A percentile compares a stretch with the other conserved stretches of the same genome.
Conservation (phyloP, 305 asterid species). For the Fraxinus velutina region DNA sequence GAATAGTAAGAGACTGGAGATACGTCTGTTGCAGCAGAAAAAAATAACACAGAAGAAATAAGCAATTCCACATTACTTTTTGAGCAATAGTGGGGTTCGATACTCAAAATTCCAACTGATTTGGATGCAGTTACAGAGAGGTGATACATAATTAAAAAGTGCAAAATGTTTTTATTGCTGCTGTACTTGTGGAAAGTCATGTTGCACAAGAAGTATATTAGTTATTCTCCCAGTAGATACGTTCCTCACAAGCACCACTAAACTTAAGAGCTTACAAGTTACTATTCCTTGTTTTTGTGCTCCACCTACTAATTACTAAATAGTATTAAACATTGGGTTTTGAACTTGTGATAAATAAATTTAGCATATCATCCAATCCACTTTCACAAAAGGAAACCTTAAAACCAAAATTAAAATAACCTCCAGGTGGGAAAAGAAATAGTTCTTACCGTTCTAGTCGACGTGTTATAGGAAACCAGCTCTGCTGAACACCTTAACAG, state of each 20-base stretch:
- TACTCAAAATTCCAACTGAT: constrained; percentile 4
- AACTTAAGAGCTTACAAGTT: neutral
- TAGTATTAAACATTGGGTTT: neutral
- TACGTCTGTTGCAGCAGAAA: constrained; percentile 67
- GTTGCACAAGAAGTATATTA: neutral
- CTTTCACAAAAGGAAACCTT: neutral
- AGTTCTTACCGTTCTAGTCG: neutral
- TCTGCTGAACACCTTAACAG: neutral
- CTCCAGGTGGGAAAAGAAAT: neutral
- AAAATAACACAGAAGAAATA: constrained; percentile 12
- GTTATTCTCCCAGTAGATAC: neutral
- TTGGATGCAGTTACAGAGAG: neutral
- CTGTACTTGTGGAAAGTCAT: neutral
- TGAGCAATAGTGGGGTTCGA: neutral
- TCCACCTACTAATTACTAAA: neutral
- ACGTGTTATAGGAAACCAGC: neutral
- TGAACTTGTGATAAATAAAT: neutral
- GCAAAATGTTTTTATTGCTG: neutral
- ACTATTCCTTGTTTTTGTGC: neutral
- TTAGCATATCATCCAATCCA: neutral
- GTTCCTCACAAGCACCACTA: neutral
- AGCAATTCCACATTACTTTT: neutral
- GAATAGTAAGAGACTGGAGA: constrained; percentile 95
- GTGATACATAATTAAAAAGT: neutral
- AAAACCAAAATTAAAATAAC: neutral